These are phyloP conservation scores for Daphne laureola DNA, from an alignment of 441 rosid genomes.

Conservation along the genomic window DNA sequence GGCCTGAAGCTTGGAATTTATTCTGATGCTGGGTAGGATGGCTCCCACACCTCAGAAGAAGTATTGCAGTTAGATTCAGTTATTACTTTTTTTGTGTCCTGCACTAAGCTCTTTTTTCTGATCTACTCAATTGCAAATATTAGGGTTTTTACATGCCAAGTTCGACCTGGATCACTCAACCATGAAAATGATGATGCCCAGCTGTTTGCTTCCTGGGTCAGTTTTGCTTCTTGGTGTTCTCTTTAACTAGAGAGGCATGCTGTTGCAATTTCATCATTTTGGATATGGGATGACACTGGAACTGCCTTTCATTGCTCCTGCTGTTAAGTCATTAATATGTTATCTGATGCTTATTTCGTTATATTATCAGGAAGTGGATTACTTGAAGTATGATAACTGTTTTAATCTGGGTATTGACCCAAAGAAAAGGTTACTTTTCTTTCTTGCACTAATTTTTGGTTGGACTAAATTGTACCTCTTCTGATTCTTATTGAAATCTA, in stretches of 20 bases:
- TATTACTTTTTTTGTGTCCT: not conserved
- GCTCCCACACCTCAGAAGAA: conserved; percentile 17
- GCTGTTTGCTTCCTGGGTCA: conserved; percentile 89
- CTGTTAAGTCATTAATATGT: not conserved
- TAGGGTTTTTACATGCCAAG: conserved; percentile 85
- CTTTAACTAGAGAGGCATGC: not conserved
- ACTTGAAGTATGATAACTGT: conserved; percentile 95
- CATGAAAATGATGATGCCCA: conserved; percentile 77
- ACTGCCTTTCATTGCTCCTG: conserved; percentile 1
- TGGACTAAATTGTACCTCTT: conserved; percentile 8
- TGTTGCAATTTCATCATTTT: not conserved
- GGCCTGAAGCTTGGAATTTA: conserved; percentile 98
- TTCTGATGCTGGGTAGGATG: conserved; percentile 94
- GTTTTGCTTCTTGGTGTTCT: conserved; percentile 21
- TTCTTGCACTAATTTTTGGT: conserved; percentile 13
- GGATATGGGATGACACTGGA: not conserved
- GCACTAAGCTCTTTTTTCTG: conserved; percentile 8
- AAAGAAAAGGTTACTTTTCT: conserved; percentile 45
- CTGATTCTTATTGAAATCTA: conserved; percentile 10
- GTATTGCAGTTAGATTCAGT: conserved; percentile 18
- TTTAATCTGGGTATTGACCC: conserved; percentile 81
- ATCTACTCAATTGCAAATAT: conserved; percentile 13
- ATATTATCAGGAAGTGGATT: conserved; percentile 69
- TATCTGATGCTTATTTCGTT: conserved; percentile 9
- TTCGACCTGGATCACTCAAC: conserved; percentile 89